Conservation (phyloP, 495 filamentous ascomycete species). For the Beverwykella pulmonaria region DNA sequence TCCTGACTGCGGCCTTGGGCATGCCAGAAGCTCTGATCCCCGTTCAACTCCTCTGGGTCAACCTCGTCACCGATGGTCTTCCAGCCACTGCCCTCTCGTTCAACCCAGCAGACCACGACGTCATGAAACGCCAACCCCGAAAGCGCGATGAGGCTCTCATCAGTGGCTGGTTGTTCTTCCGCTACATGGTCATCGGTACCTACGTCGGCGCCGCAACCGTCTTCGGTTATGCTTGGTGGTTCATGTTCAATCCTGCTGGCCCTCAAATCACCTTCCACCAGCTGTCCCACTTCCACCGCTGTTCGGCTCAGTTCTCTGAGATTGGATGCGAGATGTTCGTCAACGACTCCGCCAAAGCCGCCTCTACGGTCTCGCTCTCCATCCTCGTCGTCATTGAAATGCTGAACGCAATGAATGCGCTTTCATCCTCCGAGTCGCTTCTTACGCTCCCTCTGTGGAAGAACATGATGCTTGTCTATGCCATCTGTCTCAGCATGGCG, state of each 20-base stretch:
- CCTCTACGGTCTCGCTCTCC: conserved; percentile 91
- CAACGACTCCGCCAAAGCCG: conserved; percentile 85
- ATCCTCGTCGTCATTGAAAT: conserved; percentile 98
- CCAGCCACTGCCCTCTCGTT: conserved; percentile 96
- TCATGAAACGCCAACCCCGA: conserved; percentile 89
- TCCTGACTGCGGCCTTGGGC: conserved; percentile 92
- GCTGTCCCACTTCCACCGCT: conserved; percentile 91
- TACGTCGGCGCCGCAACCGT: conserved; percentile 97
- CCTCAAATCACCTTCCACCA: conserved; percentile 94
- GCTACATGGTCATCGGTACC: conserved; percentile 92
- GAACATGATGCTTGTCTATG: conserved; percentile 96
- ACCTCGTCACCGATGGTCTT: conserved; percentile 96
- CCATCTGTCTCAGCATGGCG: conserved; percentile 90
- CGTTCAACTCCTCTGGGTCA: conserved; percentile 98
- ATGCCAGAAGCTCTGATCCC: conserved; percentile 99
- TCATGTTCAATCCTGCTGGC: conserved; percentile 91
- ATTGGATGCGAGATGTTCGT: conserved; percentile 95
- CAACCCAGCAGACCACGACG: conserved; percentile 95
- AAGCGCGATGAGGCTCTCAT: conserved; percentile 92
- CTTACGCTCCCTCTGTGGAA: conserved; percentile 92
- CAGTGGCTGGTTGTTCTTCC: conserved; percentile 94
- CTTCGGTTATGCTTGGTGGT: conserved; percentile 99
- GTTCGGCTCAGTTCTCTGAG: conserved; percentile 80
- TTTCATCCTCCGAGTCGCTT: conserved; percentile 92
- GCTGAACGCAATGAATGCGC: conserved; percentile 99